Conservation (phyloP, 805 yeast species). For the Starmerella cellae region DNA sequence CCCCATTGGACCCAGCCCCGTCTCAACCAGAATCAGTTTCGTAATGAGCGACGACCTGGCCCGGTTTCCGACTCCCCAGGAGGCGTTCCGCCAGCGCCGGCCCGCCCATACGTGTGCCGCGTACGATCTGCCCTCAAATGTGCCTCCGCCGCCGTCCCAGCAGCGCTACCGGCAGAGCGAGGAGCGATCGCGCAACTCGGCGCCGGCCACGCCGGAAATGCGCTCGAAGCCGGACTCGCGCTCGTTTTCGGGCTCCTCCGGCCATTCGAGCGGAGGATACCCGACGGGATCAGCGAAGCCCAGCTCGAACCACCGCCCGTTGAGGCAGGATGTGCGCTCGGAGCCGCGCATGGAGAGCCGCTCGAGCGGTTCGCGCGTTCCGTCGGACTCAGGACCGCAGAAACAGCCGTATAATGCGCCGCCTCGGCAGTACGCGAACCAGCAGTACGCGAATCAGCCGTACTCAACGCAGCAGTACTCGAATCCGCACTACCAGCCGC, state of each 20-base stretch:
- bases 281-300: too few relatives aligned
- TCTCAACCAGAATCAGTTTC: too few relatives aligned
- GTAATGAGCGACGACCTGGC: slow-evolving; percentile 22
- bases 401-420: too few relatives aligned
- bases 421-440: too few relatives aligned
- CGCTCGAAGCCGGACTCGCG: background rate
- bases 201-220: too few relatives aligned
- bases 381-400: too few relatives aligned
- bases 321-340: background rate
- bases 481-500: too few relatives aligned
- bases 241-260: too few relatives aligned
- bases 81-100: slow-evolving; percentile 20
- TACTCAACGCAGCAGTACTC: too few relatives aligned
- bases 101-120: slow-evolving; percentile 13
- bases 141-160: slow-evolving; percentile 19
- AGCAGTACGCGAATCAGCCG: too few relatives aligned
- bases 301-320: background rate
- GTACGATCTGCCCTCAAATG: slow-evolving; percentile 11
- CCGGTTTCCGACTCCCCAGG: slow-evolving; percentile 23
- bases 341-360: background rate
- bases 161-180: slow-evolving; percentile 13
- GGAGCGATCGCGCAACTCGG: background rate
- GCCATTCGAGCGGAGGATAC: too few relatives aligned
- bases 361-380: background rate
- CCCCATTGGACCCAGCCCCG: too few relatives aligned